phyloP scores from a whole-genome alignment of 345 rosid genomes.

The Melastoma malabathricum region DNA sequence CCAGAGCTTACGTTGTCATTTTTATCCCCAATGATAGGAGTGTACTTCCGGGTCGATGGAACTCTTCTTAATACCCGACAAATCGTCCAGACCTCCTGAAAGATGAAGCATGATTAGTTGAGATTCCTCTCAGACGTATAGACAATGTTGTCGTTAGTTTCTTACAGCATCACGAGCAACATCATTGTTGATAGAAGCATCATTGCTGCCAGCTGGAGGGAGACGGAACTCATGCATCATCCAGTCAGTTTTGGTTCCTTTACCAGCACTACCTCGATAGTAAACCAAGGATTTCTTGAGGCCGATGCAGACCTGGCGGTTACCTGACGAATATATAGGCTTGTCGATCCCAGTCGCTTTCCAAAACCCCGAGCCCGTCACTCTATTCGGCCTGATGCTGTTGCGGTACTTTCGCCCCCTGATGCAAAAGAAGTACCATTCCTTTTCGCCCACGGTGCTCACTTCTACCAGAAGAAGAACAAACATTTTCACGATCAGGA shows the following conservation, averaged over 20 bases:
- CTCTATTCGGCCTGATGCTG: constrained; percentile 71
- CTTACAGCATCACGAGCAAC: constrained; percentile 56
- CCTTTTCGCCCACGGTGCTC: constrained; percentile 37
- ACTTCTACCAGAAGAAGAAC: constrained; percentile 17
- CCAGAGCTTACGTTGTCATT: constrained; percentile 2
- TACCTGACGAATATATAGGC: constrained; percentile 30
- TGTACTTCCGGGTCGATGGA: constrained; percentile 28
- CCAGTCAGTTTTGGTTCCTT: constrained; percentile 86
- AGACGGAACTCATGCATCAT: constrained; percentile 90
- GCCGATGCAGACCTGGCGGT: constrained; percentile 45
- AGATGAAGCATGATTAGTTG: not conserved
- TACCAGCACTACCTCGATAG: constrained; percentile 65
- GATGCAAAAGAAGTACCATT: constrained; percentile 66
- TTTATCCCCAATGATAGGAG: constrained; percentile 14
- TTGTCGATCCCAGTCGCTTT: constrained; percentile 84
- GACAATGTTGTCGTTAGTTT: not conserved
- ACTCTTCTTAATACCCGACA: constrained; percentile 64
- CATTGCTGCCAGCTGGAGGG: constrained; percentile 14
- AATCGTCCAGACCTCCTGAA: constrained; percentile 78
- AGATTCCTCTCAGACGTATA: not conserved
- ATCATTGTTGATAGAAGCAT: not conserved
- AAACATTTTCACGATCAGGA: no score
- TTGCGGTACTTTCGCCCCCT: constrained; percentile 75
- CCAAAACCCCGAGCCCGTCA: constrained; percentile 82
- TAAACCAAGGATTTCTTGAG: constrained; percentile 73